phyloP scores from a whole-genome alignment of 495 filamentous ascomycete genomes.

The Penicillium antarcticum region DNA sequence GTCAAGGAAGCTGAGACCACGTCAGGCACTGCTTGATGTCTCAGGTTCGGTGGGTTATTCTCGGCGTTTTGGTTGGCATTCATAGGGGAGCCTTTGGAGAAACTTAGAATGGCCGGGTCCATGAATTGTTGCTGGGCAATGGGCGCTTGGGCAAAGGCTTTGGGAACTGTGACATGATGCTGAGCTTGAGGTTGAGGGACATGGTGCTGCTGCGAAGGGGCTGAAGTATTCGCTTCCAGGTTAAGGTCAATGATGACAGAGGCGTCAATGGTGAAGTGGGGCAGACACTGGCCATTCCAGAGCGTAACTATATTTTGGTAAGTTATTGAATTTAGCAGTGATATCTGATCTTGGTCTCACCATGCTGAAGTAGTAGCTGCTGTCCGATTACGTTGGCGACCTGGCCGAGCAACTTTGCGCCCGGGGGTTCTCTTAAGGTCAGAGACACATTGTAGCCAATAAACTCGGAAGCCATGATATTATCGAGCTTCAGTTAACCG shows the following conservation, averaged over 20 bases:
- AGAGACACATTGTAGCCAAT: constrained; percentile 77
- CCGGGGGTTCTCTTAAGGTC: constrained; percentile 64
- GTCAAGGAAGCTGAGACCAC: constrained; percentile 30
- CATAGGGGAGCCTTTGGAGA: constrained; percentile 29
- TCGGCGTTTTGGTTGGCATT: constrained; percentile 8
- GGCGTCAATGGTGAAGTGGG: constrained; percentile 51
- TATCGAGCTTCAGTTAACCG: background rate
- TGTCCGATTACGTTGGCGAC: constrained; percentile 71
- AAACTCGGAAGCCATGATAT: constrained; percentile 63
- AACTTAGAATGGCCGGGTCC: constrained; percentile 56
- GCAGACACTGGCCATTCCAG: constrained; percentile 45
- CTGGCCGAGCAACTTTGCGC: constrained; percentile 65
- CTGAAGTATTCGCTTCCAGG: constrained; percentile 39
- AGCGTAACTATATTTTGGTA: constrained; percentile 34
- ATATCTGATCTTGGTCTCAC: constrained; percentile 41
- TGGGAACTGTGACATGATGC: background rate
- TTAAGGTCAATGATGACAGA: constrained; percentile 54
- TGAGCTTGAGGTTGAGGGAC: constrained; percentile 8
- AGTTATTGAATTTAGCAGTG: background rate
- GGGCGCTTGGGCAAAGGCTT: constrained; percentile 7
- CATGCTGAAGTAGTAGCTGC: constrained; percentile 73
- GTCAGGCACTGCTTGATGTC: constrained; percentile 12
- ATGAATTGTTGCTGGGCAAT: constrained; percentile 35
- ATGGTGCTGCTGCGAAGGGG: constrained; percentile 23
- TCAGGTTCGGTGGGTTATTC: background rate